Evolutionary conservation across 176 grass and related monocot genomes (phyloP), one percentile per base, ranked within the genome.

Genomic region (Metroxylon sagu): DNA sequence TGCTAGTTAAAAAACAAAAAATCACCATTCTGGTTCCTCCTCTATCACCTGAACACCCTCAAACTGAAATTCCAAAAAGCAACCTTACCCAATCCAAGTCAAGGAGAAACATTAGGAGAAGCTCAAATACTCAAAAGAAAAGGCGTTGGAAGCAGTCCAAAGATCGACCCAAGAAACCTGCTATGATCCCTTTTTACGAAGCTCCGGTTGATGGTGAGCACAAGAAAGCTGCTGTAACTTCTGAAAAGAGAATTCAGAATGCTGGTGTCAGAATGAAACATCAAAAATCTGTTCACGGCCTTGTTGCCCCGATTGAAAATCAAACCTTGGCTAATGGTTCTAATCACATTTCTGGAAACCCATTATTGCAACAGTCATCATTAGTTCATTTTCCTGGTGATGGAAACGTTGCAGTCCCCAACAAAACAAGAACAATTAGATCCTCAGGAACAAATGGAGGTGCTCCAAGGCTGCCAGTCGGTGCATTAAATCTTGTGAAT

Each of bases 1-100:
- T 79, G 19, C 18, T 79, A 27, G 68, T 79, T 16, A 79, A 73
- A 29, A 79, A 67, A 67, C 76, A 60, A 66, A 79, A 56, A 66
- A 79, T 79, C 62, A 67, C 56, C 52, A 73, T 79, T 53, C 51
- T 65, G 21, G 29, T 79, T 52, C 76, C 76, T 26, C 68, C 68
- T 25, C 26, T 54, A 50, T 58, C 75, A 61, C 54, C 69, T 21
- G 50, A 15, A 59, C 28, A 28, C n/a, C 28, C 26, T 26, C 54
- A 61, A 66, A 21, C 29, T 43, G 57, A 49, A 18, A 28, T 6
- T 18, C 30, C 7, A 18, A 23, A 61, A 21, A 5, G 10, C 18
- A 62, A 31, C 3, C 26, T 3, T 73, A 54, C 59, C 28, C 60
- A 63, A 52, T 25, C 4, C 49, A 64, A 64, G 21, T 25, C 29